These are phyloP conservation scores for Flaveria trinervia DNA, from an alignment of 129 eudicot species.

Conservation along the genomic window DNA sequence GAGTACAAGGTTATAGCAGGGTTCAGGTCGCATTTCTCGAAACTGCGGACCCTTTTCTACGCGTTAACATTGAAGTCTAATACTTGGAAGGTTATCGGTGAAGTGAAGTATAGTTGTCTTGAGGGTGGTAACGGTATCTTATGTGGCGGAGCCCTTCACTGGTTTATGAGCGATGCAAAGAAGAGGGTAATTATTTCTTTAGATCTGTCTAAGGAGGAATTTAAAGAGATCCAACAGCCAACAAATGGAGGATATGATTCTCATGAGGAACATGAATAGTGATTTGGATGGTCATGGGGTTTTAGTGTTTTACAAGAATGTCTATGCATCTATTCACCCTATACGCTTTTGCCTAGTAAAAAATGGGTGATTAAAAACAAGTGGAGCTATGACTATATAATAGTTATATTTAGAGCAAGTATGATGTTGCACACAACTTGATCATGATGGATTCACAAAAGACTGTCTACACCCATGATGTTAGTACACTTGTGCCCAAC, in stretches of 20 bases:
- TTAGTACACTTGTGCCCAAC: background rate
- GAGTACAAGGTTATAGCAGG: background rate
- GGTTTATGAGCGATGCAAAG: background rate
- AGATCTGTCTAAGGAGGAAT: background rate
- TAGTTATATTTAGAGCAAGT: no score
- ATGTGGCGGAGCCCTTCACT: background rate
- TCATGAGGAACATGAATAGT: no score
- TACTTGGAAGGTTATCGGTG: background rate
- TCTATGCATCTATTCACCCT: no score
- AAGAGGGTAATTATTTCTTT: background rate
- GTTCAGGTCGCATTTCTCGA: background rate
- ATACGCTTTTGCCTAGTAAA: no score
- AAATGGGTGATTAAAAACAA: no score
- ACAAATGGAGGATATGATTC: no score
- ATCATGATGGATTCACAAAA: no score
- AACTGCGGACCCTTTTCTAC: background rate
- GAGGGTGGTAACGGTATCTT: background rate
- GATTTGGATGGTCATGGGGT: no score
- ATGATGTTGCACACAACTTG: no score
- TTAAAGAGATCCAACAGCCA: background rate
- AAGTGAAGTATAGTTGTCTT: background rate
- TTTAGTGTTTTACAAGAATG: no score
- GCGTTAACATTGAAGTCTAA: background rate
- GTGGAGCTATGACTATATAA: no score
- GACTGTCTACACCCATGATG: background rate